Percentiles rank a stretch among this genome's conserved stretches.
phyloP scores from a whole-genome alignment of 2,329 filamentous ascomycete genomes.

The Pyricularia grisea region DNA sequence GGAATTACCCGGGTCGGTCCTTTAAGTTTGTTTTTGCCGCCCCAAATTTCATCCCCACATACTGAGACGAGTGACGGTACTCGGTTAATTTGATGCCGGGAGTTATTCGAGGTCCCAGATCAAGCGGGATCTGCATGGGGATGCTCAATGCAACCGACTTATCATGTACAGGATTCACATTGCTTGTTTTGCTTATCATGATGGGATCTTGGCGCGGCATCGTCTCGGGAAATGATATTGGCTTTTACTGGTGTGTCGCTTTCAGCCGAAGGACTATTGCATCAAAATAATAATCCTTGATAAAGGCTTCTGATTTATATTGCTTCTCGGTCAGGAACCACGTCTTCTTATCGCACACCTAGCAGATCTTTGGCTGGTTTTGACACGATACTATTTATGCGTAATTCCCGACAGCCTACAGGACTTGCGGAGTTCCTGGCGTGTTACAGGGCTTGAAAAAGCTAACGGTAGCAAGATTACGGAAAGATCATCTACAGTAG shows the following conservation, averaged over 20 bases:
- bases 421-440: neutral
- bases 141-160: neutral
- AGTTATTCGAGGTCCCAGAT: neutral
- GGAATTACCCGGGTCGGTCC: conserved; percentile 1
- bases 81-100: neutral
- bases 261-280: neutral
- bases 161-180: neutral
- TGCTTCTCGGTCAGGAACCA: neutral
- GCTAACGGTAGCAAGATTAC: no score
- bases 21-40: neutral
- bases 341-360: neutral
- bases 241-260: neutral
- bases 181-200: neutral
- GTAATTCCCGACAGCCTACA: neutral
- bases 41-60: neutral
- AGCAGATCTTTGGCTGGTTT: neutral
- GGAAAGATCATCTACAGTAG: no score
- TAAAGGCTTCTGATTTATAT: neutral
- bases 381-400: neutral
- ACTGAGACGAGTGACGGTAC: neutral
- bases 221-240: no score
- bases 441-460: no score
- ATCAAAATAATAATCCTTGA: neutral
- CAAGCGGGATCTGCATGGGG: neutral
- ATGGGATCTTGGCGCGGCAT: neutral